These are phyloP conservation scores for Acer negundo DNA, from an alignment of 345 rosid genomes.

Conservation along the genomic window DNA sequence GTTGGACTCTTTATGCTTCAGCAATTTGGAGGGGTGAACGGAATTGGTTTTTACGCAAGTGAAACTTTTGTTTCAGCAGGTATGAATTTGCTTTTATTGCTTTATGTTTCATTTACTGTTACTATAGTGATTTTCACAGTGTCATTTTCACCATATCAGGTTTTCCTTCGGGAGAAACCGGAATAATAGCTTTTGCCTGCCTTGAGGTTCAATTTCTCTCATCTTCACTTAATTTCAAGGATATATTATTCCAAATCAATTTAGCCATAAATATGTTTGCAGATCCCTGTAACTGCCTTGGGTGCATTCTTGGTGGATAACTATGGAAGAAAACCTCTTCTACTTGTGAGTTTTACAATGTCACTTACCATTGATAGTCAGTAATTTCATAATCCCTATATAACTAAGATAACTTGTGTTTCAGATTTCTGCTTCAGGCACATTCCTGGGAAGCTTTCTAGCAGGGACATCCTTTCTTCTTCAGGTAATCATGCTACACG, in stretches of 20 bases:
- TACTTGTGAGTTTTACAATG: background rate
- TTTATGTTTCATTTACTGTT: background rate
- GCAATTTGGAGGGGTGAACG: background rate
- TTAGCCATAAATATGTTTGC: background rate
- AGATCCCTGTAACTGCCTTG: background rate
- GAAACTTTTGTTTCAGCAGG: slow-evolving; percentile 5
- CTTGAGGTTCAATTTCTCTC: background rate
- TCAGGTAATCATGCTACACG: slow-evolving; percentile 1
- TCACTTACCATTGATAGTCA: background rate
- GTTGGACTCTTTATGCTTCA: background rate
- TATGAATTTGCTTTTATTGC: background rate
- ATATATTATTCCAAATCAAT: background rate
- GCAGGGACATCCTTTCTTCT: slow-evolving; percentile 15
- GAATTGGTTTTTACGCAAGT: background rate
- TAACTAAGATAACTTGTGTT: background rate
- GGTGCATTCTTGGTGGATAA: slow-evolving; percentile 7
- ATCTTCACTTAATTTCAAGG: background rate
- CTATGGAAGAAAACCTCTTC: slow-evolving; percentile 1
- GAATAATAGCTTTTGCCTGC: background rate
- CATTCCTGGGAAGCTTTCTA: slow-evolving; percentile 21
- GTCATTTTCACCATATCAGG: background rate
- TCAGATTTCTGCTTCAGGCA: background rate
- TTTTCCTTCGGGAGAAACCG: slow-evolving; percentile 2
- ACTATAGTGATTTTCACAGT: background rate
- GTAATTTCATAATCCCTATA: background rate